A percentile compares a stretch with the other conserved stretches of the same genome.
These are phyloP conservation scores for Gaertneriomyces semiglobifer DNA, from an alignment of 192 early-diverging fungal genomes.

Conservation along the genomic window DNA sequence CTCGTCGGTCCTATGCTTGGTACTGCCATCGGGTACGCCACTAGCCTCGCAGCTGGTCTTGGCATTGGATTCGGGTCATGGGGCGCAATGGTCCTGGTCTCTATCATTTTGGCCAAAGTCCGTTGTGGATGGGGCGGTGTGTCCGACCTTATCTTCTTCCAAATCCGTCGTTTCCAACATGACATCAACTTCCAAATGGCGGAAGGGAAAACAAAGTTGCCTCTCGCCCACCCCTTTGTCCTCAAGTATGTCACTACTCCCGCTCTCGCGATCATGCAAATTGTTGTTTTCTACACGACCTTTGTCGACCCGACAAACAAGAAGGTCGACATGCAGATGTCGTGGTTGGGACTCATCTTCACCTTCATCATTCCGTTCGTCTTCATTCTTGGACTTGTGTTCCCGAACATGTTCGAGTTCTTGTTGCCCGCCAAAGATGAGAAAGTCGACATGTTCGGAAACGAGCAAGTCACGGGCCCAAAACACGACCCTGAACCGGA, in stretches of 20 bases:
- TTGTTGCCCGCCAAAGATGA: neutral
- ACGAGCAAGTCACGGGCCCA: too few species aligned
- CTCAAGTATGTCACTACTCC: slow-evolving; percentile 8
- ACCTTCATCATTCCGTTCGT: neutral
- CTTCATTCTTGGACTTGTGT: neutral
- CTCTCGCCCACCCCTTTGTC: neutral
- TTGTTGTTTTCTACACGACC: slow-evolving; percentile 4
- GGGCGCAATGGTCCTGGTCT: neutral
- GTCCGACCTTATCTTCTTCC: slow-evolving; percentile 1
- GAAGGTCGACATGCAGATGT: slow-evolving; percentile 8
- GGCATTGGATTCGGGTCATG: slow-evolving; percentile 2
- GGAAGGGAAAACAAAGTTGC: neutral
- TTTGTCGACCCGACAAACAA: neutral
- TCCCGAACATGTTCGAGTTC: neutral
- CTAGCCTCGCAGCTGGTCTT: slow-evolving; percentile 1
- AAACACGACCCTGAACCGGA: too few species aligned
- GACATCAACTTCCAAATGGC: slow-evolving; percentile 1
- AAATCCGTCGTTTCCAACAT: neutral
- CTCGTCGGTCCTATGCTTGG: neutral
- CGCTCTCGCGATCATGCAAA: slow-evolving; percentile 3
- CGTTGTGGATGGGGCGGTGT: neutral
- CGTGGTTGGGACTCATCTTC: slow-evolving; percentile 15
- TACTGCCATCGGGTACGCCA: neutral
- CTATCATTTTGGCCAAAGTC: neutral
- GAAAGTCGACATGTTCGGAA: too few species aligned